A percentile compares a stretch with the other conserved stretches of the same genome.
phyloP scores from a whole-genome alignment of 306 rosid genomes.

The Vigna nakashimae region DNA sequence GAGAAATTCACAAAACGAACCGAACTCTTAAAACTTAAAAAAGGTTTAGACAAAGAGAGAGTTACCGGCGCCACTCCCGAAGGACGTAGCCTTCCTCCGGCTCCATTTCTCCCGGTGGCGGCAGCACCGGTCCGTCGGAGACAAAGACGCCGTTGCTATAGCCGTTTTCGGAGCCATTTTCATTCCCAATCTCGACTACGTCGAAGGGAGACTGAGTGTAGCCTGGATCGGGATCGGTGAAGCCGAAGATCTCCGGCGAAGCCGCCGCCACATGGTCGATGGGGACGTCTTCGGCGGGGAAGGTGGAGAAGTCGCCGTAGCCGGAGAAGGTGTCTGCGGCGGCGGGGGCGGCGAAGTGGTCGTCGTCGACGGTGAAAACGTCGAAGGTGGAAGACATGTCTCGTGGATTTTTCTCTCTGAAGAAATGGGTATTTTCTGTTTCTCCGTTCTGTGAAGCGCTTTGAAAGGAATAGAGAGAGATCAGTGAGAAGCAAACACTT shows the following conservation, averaged over 20 bases:
- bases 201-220: conserved; percentile 78
- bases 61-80: conserved; percentile 98
- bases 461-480: not conserved
- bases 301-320: conserved; percentile 71
- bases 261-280: conserved; percentile 57
- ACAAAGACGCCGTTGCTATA: conserved; percentile 55
- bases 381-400: conserved; percentile 84
- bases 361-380: conserved; percentile 68
- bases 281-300: conserved; percentile 55
- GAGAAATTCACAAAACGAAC: conserved; percentile 28
- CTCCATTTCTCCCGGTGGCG: conserved; percentile 80
- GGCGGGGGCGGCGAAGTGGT: conserved; percentile 52
- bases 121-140: conserved; percentile 91
- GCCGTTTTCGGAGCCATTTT: conserved; percentile 57
- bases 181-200: conserved; percentile 67
- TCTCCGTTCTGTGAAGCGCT: conserved; percentile 34
- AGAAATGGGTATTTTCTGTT: not conserved
- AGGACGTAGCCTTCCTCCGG: conserved; percentile 85
- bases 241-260: conserved; percentile 79
- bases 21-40: not conserved
- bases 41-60: not conserved
- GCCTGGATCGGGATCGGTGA: conserved; percentile 69
- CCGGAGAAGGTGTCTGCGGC: conserved; percentile 59
- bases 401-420: conserved; percentile 33
- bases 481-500: not conserved